Evolutionary conservation across 2,329 filamentous ascomycete species (phyloP), one percentile per base, ranked within the genome.

Genomic region (Nothophoma quercina): DNA sequence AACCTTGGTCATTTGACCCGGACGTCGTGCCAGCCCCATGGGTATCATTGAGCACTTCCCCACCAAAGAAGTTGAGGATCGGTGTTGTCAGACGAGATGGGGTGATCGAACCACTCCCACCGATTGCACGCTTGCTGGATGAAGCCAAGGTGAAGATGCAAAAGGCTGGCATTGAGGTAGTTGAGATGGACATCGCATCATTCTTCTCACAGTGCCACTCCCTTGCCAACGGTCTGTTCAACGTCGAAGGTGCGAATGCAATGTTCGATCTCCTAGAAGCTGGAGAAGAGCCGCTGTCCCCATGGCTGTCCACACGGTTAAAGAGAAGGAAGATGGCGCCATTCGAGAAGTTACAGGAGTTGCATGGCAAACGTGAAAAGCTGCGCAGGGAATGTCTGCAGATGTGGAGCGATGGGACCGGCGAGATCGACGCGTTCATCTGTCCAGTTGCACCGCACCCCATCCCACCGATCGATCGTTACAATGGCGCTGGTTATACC

Each of bases 371-470:
- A 59, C 79, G 80, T 15, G 72, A 75, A 1, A 74, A 78, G 12
- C 62, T 88, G 7, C 82, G 86, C 57, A 79, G 74, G n/a, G 77
- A 82, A 39, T 82, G 87, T 67, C 58, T 84, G 42, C 72, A 79
- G 21, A 79, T 88, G 46, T 89, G 86, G 85, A 76, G 56, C 68
- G 77, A 62, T 62, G 67, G 7, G 64, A 71, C 44, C 71, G 69
- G 77, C 36, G 69, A 66, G 4, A 73, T 88, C 7, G 86, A 88
- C 73, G 84, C 84, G 0, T 80, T 89, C 43, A 80, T 89, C 48
- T 85, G 81, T 56, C 86, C 86, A 0, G 77, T 87, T 0, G 85
- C 85, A 12, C 85, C 85, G 2, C 86, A 89, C 68, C 84, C 86
- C 0, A 80, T 86, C 0, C 83, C 85, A 1, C 78, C 80, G 8